Percentiles rank a stretch among this genome's conserved stretches.
Conservation (phyloP, 305 asterid species). For the Solanum hybrid region DNA sequence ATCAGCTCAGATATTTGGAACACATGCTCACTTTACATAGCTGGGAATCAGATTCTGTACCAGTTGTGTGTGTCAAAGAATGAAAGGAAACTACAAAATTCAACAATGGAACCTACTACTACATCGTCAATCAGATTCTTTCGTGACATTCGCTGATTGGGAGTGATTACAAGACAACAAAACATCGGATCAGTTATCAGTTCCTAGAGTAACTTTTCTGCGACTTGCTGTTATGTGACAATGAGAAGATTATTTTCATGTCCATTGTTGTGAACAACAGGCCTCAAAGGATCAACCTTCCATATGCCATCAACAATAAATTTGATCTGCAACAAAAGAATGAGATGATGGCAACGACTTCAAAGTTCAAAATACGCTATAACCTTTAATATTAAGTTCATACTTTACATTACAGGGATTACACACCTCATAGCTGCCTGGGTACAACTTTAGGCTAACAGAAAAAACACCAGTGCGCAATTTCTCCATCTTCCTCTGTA, state of each 20-base stretch:
- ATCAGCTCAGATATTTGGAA: background rate
- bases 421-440: slow-evolving; percentile 80
- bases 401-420: background rate
- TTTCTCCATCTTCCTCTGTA: slow-evolving; percentile 86
- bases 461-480: slow-evolving; percentile 54
- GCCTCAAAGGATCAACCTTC: slow-evolving; percentile 76
- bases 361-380: background rate
- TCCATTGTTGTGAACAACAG: slow-evolving; percentile 43
- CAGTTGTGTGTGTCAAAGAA: background rate
- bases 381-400: background rate
- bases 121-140: background rate
- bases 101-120: background rate
- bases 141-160: background rate
- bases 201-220: background rate
- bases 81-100: background rate
- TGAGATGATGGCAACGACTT: background rate
- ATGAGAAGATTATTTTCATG: slow-evolving; percentile 59
- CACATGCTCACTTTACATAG: background rate
- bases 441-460: slow-evolving; percentile 55
- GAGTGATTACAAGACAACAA: background rate
- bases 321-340: slow-evolving; percentile 51
- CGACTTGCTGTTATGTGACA: slow-evolving; percentile 24
- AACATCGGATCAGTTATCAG: background rate
- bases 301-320: slow-evolving; percentile 84
- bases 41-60: background rate